A percentile compares a stretch with the other conserved stretches of the same genome.
These are phyloP conservation scores for Penicillium sp. DNA, from an alignment of 2,329 filamentous ascomycete genomes.

Conservation along the genomic window DNA sequence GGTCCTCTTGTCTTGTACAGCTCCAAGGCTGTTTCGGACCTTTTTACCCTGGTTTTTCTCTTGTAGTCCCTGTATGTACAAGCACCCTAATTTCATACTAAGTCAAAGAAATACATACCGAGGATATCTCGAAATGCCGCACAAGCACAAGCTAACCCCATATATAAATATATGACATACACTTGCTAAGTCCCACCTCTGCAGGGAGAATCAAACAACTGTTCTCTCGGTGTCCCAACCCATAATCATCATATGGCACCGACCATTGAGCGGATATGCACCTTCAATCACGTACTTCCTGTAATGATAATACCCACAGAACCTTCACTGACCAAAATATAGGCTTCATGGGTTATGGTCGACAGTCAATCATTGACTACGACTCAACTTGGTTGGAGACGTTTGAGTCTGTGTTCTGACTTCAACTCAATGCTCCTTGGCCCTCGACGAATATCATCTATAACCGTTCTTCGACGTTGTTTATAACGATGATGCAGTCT, in stretches of 20 bases:
- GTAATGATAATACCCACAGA: background rate
- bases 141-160: background rate
- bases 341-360: background rate
- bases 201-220: background rate
- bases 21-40: background rate
- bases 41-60: background rate
- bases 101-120: too few relatives aligned
- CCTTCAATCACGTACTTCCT: too few relatives aligned
- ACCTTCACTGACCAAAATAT: background rate
- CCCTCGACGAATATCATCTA: background rate
- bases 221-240: background rate
- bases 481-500: background rate
- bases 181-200: background rate
- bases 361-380: background rate
- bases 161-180: background rate
- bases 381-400: too few relatives aligned
- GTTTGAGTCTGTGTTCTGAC: background rate
- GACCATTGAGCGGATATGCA: too few relatives aligned
- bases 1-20: too few relatives aligned
- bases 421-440: background rate
- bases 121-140: background rate
- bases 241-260: background rate
- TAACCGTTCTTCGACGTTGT: background rate
- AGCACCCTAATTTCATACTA: background rate
- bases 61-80: background rate